Percentiles rank a stretch among this genome's conserved stretches.
These are phyloP conservation scores for Lecanosticta acicola DNA, from an alignment of 2,329 filamentous ascomycete species.

Conservation along the genomic window DNA sequence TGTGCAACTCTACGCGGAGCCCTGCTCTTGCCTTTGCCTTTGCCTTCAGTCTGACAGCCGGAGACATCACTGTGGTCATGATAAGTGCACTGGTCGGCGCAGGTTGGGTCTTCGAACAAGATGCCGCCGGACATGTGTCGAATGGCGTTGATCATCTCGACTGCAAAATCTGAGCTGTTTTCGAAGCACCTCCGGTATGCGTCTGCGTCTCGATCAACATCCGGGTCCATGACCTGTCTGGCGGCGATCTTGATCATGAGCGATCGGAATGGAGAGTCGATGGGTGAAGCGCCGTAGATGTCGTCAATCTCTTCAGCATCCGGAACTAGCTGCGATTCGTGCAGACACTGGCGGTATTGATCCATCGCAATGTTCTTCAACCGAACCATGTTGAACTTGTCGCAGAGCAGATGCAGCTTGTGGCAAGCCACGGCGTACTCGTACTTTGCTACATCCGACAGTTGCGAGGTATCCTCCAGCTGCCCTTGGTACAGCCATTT, in stretches of 20 bases:
- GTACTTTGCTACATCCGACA: conserved; percentile 47
- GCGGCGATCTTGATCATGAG: conserved; percentile 52
- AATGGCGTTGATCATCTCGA: conserved; percentile 51
- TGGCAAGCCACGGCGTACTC: conserved; percentile 51
- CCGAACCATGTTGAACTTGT: conserved; percentile 46
- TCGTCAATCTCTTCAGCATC: conserved; percentile 51
- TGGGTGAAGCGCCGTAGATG: conserved; percentile 45
- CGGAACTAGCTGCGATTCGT: conserved; percentile 47
- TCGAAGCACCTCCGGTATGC: conserved; percentile 48
- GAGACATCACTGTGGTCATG: conserved; percentile 44
- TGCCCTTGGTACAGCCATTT: conserved; percentile 54
- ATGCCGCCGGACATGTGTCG: conserved; percentile 45
- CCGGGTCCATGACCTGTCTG: conserved; percentile 53
- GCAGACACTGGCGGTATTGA: conserved; percentile 47
- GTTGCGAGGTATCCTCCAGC: conserved; percentile 45
- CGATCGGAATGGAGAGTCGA: conserved; percentile 44
- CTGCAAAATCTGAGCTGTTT: conserved; percentile 46
- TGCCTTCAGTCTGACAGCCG: conserved; percentile 15
- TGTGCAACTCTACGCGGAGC: not conserved
- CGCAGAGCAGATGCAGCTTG: conserved; percentile 49
- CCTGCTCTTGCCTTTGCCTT: conserved; percentile 13
- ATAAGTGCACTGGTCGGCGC: conserved; percentile 42
- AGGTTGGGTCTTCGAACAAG: conserved; percentile 50
- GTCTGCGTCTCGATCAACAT: conserved; percentile 44
- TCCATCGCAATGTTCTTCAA: conserved; percentile 52